phyloP scores from a whole-genome alignment of 1,284 basidiomycete genomes.

The Caloboletus inedulis region DNA sequence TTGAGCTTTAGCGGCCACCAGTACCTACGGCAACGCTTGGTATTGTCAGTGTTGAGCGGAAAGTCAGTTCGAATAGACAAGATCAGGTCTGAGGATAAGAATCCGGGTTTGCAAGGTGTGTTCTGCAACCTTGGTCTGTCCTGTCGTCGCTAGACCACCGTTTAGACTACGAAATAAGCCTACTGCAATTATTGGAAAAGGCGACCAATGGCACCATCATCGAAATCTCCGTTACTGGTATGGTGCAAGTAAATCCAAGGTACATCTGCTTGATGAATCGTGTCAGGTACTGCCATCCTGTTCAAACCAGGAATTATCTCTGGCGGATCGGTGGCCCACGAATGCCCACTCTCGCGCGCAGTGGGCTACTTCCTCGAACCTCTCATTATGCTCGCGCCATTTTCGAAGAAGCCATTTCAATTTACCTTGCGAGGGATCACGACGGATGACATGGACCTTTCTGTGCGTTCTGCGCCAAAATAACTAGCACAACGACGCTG shows the following conservation, averaged over 20 bases:
- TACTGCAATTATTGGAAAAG: constrained; percentile 87
- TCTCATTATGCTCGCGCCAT: constrained; percentile 87
- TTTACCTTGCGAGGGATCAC: constrained; percentile 88
- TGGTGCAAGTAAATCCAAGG: constrained; percentile 17
- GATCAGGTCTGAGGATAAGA: constrained; percentile 89
- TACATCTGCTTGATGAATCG: constrained; percentile 4
- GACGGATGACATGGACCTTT: constrained; percentile 84
- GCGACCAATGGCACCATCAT: constrained; percentile 93
- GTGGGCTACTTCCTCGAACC: constrained; percentile 96
- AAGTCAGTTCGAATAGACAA: constrained; percentile 84
- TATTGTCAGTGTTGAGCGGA: constrained; percentile 86
- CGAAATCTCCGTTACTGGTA: constrained; percentile 95
- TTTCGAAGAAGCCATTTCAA: constrained; percentile 85
- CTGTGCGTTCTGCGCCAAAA: constrained; percentile 48
- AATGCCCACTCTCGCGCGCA: constrained; percentile 83
- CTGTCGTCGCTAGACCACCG: constrained; percentile 1
- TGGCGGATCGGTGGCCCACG: constrained; percentile 81
- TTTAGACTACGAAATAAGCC: constrained; percentile 89
- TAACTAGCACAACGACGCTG: neutral
- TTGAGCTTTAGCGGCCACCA: constrained; percentile 77
- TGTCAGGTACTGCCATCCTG: constrained; percentile 80
- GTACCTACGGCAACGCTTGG: constrained; percentile 81
- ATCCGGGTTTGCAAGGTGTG: constrained; percentile 87
- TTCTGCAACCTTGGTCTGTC: neutral
- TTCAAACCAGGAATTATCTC: constrained; percentile 90